Evolutionary conservation across 2,329 filamentous ascomycete species (phyloP).

Genomic region (Fusarium sp.): DNA sequence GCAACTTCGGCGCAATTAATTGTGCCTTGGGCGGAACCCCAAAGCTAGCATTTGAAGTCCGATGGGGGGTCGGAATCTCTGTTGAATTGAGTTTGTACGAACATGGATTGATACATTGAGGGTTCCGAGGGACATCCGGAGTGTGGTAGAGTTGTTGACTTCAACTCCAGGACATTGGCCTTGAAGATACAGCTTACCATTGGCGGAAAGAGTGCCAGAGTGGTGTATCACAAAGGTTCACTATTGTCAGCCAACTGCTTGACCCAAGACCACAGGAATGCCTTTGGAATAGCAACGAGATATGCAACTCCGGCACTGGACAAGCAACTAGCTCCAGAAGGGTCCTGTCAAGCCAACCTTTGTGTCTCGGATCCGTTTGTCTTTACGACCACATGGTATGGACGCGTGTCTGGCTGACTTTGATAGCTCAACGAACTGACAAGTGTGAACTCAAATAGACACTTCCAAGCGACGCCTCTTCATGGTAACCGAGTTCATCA

Average conservation of each 20-base stretch:
- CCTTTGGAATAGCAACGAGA: conserved; percentile 2
- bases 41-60: conserved; percentile 5
- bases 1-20: conserved; percentile 22
- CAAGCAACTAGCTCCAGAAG: conserved; percentile 4
- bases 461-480: conserved; percentile 3
- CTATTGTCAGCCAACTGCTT: not conserved
- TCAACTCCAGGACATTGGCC: not conserved
- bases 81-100: conserved; percentile 28
- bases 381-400: conserved; percentile 23
- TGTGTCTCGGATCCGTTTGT: conserved; percentile 4
- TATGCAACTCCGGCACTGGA: conserved; percentile 28
- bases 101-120: conserved; percentile 3
- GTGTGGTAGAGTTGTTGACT: conserved; percentile 6
- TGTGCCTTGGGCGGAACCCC: conserved; percentile 8
- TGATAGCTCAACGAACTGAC: conserved; percentile 24
- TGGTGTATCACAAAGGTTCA: not conserved
- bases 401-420: conserved; percentile 9
- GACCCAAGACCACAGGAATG: not conserved
- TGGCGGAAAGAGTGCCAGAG: conserved; percentile 5
- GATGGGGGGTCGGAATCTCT: conserved; percentile 18
- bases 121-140: not conserved
- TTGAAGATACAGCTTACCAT: conserved; percentile 1
- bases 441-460: conserved; percentile 33
- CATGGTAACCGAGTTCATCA: conserved; percentile 22
- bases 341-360: not conserved